A percentile compares a stretch with the other conserved stretches of the same genome.
These are phyloP conservation scores for Parathielavia appendiculata DNA, from an alignment of 495 filamentous ascomycete species.

Conservation along the genomic window DNA sequence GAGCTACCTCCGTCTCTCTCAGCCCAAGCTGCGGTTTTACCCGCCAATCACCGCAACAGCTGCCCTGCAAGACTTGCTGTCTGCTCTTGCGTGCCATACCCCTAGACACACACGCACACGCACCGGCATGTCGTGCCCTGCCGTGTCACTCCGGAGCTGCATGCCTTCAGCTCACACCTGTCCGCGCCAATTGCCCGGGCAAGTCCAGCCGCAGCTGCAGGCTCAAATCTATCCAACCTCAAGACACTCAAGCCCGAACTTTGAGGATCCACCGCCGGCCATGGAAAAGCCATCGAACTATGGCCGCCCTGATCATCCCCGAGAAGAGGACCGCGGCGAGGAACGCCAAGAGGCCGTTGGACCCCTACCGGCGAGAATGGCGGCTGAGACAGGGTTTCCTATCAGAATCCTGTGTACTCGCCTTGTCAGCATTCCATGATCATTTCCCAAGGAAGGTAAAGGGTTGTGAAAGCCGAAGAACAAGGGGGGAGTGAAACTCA, in stretches of 20 bases:
- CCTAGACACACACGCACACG: no score
- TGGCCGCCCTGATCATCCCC: slow-evolving; percentile 20
- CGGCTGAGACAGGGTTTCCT: slow-evolving; percentile 25
- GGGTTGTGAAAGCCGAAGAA: no score
- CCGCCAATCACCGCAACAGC: not conserved
- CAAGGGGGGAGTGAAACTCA: slow-evolving; percentile 10
- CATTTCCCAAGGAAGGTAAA: no score
- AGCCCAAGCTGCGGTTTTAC: not conserved
- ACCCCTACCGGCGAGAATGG: slow-evolving; percentile 19
- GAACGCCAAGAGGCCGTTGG: slow-evolving; percentile 24
- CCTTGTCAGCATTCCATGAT: not conserved
- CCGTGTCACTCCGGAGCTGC: slow-evolving; percentile 10
- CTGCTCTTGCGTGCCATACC: not conserved
- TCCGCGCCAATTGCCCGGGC: not conserved
- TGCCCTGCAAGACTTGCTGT: not conserved
- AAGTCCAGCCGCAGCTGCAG: not conserved
- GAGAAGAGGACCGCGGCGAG: slow-evolving; percentile 25
- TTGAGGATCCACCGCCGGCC: slow-evolving; percentile 18
- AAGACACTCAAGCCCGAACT: slow-evolving; percentile 15
- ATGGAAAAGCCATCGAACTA: slow-evolving; percentile 24
- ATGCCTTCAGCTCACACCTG: not conserved
- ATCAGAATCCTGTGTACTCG: slow-evolving; percentile 18
- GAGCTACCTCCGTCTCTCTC: not conserved
- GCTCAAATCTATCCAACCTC: not conserved
- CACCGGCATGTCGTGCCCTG: slow-evolving; percentile 3